phyloP scores from a whole-genome alignment of 352 stramenopile species.

The Pythium rishiriense region DNA sequence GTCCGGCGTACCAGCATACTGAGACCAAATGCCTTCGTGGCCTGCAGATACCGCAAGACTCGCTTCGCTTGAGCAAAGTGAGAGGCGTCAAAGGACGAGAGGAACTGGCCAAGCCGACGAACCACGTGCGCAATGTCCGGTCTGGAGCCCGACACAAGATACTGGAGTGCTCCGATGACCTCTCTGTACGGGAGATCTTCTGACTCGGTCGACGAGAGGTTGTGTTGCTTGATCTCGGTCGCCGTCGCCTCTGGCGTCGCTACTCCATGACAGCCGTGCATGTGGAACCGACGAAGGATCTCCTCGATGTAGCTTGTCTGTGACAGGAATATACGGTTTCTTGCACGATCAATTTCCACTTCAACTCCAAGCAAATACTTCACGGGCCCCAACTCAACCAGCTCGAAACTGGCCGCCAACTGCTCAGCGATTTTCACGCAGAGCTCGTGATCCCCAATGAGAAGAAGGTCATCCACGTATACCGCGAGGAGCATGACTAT shows the following conservation, averaged over 20 bases:
- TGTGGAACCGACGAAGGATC: slow-evolving; percentile 14
- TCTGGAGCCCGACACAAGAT: slow-evolving; percentile 25
- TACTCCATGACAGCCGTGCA: neutral
- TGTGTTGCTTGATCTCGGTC: neutral
- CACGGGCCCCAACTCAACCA: slow-evolving; percentile 10
- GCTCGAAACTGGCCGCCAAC: slow-evolving; percentile 3
- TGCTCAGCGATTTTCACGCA: neutral
- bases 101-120: slow-evolving; percentile 20
- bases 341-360: slow-evolving; percentile 16
- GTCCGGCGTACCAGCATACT: neutral
- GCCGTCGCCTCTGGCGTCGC: slow-evolving; percentile 16
- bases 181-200: slow-evolving; percentile 10
- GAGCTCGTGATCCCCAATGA: neutral
- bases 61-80: slow-evolving; percentile 18
- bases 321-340: slow-evolving; percentile 1
- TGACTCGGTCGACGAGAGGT: neutral
- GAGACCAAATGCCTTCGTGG: slow-evolving; percentile 5
- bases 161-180: slow-evolving; percentile 21
- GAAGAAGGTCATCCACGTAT: neutral
- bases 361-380: slow-evolving; percentile 18
- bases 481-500: neutral
- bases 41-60: slow-evolving; percentile 20
- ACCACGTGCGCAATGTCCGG: slow-evolving; percentile 27
- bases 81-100: neutral
- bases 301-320: slow-evolving; percentile 22